Base-by-base conservation (phyloP, 1,284 basidiomycete species). In the Trametes pubescens region DNA sequence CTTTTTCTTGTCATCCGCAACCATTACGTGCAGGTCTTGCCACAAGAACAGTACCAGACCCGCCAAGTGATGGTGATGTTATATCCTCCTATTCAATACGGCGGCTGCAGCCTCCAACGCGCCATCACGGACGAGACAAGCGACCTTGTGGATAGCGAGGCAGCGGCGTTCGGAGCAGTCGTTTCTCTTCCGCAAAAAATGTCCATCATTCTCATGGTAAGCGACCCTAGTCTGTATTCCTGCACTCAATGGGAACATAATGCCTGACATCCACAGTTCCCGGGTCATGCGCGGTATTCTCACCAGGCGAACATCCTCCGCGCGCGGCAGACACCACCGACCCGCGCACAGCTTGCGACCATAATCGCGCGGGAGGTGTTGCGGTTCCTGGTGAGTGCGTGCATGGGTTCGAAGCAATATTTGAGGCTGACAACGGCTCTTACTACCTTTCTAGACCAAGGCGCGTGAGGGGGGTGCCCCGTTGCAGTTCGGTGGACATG, bases 181-280 rank as follows among this genome's bases (percentile, higher is more conserved):
- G 32, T 7, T 13, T 24, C 16, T 4, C 49, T 54, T n/a, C 53
- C 53, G n/a, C 53, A 54, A 16, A 54, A 43, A 8, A 54, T 54
- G 53, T 43, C 38, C 18, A 44, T 54, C 38, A 35, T 54, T 6
- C 38, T 54, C 8, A 18, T 35, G 53, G 53, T 54, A 13, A 3
- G 38, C 16, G 9, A 4, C 26, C 22, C 3, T 16, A 1, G 14
- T n/a, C 11, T 16, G 22, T 3, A 21, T 5, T 21, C 10, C 9
- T 22, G 13, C 10, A 9, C n/a, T n/a, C n/a, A 6, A 2, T 26
- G 8, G 18, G 3, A 32, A 18, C 13, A 16, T 51, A 2, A 34
- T 10, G 4, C 29, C 37, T 21, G 6, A 7, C n/a, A 2, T 43
- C 24, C 29, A 4, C 40, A 54, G 53, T 54, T 54, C 24, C 18